phyloP scores from a whole-genome alignment of 805 yeast species.

The Dipodascus geniculatus region DNA sequence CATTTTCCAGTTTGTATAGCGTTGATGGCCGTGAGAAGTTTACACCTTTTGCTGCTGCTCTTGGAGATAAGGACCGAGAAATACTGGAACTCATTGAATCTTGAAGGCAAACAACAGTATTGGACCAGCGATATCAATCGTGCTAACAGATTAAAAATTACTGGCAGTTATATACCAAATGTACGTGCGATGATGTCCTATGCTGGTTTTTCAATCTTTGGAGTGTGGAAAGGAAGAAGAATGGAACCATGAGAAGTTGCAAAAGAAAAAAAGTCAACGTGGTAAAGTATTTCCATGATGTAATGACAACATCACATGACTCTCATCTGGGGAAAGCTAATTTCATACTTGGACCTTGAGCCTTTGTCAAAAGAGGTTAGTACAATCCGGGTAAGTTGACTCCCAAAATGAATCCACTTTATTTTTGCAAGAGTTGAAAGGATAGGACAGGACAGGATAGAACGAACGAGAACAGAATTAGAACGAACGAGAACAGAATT shows the following conservation, averaged over 20 bases:
- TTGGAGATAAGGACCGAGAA: neutral
- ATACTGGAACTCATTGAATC: neutral
- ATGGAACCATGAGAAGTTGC: neutral
- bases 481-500: too few species aligned
- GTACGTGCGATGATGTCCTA: too few species aligned
- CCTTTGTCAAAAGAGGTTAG: neutral
- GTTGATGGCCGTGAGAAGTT: conserved; percentile 18
- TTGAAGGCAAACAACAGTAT: neutral
- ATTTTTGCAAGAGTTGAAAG: neutral
- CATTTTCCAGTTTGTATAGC: conserved; percentile 10
- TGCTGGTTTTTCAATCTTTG: too few species aligned
- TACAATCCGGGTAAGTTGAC: neutral
- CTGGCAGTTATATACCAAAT: too few species aligned
- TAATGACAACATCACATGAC: neutral
- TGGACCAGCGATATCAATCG: neutral
- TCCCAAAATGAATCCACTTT: too few species aligned
- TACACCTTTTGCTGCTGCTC: neutral
- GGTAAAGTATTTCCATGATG: neutral
- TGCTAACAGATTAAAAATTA: too few species aligned
- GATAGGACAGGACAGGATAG: too few species aligned
- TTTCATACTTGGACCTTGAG: neutral
- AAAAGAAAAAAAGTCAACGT: neutral
- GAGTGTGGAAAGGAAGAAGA: neutral
- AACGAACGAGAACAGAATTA: too few species aligned
- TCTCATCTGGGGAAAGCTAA: neutral